Evolutionary conservation across 192 early-diverging fungal genomes (phyloP), one percentile per base, ranked within the genome.

Genomic region (Coemansia brasiliensis): DNA sequence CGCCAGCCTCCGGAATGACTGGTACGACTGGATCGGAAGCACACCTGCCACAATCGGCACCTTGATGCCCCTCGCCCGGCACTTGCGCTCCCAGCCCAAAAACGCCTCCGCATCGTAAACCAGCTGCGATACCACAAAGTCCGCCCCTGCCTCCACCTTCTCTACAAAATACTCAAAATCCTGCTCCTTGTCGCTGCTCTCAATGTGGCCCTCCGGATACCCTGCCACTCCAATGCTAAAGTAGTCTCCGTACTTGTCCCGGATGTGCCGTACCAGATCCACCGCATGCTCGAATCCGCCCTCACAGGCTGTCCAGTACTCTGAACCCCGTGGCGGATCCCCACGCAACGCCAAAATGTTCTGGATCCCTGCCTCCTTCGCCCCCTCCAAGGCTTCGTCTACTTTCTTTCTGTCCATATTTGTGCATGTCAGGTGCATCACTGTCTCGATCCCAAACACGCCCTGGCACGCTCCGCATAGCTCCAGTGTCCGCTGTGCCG

Each of bases 191-290:
- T 65, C 54, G 0, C 63, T 44, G 63, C 73, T 83, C 52, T 90
- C 90, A 2, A 69, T 63, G 65, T 92, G 91, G 40, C 86, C 87
- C 63, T 92, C 90, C 20, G 90, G 88, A 61, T 90, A 91, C 46
- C 91, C 96, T 3, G 97, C 97, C n/a, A 99, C 97, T 52, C 88
- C 94, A 49, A 99, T 92, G 54, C 93, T 91, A 68, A 99, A 99
- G 63, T 92, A 91, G 69, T 95, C 92, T 5, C 90, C 92, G 61
- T 96, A 91, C 52, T 87, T 51, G 32, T 82, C 56, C 18, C 93
- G 85, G 55, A 99, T 94, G 61, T 99, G 95, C 53, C 80, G 80
- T 7, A 99, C 94, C 27, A 99, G 75, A 65, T 99, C 95, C 1
- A 69, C 79, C 21, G 94, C 95, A 57, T 97, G 80, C 9, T 76